Conservation (phyloP, 148 eudicot species). For the Silene latifolia region DNA sequence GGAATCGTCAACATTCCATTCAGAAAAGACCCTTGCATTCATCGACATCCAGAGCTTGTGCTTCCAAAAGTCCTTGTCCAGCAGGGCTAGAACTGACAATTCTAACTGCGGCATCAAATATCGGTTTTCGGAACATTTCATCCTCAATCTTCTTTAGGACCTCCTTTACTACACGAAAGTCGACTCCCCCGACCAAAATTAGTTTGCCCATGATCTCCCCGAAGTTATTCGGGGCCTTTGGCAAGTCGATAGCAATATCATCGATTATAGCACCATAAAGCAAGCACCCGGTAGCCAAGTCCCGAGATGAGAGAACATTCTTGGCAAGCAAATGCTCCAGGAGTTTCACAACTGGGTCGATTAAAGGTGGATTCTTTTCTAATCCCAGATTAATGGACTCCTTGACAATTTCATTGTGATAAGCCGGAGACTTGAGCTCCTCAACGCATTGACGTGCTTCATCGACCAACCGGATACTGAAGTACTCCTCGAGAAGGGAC, state of each 20-base stretch:
- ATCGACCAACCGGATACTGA: conserved; percentile 54
- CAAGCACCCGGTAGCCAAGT: conserved; percentile 60
- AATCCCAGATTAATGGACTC: conserved; percentile 71
- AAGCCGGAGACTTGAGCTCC: conserved; percentile 72
- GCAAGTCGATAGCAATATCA: conserved; percentile 79
- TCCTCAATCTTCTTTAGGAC: conserved; percentile 61
- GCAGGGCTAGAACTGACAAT: conserved; percentile 39
- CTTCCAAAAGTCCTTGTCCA: conserved; percentile 52
- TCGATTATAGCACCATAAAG: conserved; percentile 58
- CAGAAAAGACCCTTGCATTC: conserved; percentile 67
- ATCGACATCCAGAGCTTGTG: conserved; percentile 58
- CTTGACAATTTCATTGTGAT: conserved; percentile 63
- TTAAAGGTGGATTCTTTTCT: conserved; percentile 73
- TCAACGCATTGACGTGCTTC: conserved; percentile 76
- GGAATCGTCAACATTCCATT: conserved; percentile 1
- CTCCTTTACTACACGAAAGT: conserved; percentile 55
- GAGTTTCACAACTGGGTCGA: conserved; percentile 59
- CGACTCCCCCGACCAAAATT: conserved; percentile 47
- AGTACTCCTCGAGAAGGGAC: conserved; percentile 79
- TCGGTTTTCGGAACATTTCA: conserved; percentile 46
- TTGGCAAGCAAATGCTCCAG: conserved; percentile 56
- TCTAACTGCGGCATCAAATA: conserved; percentile 45
- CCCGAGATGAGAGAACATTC: conserved; percentile 48
- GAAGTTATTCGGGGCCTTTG: conserved; percentile 79
- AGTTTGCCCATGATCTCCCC: conserved; percentile 74